Evolutionary conservation across 306 rosid genomes (phyloP), one percentile per base, ranked within the genome.

Genomic region (Parietaria judaica): DNA sequence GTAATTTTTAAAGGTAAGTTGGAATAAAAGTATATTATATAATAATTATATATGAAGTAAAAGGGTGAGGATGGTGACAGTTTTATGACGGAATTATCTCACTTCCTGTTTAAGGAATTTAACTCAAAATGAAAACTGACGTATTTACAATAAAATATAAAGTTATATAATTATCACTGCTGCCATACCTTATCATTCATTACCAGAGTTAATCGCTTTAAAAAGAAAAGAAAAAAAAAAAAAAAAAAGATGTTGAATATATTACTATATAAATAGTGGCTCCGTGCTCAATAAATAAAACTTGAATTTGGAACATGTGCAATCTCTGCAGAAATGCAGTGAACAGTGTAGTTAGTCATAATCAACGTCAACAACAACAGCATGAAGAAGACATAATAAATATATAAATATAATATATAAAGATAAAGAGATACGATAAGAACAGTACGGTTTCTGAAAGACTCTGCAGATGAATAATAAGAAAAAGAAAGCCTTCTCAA

Each of bases 271-370:
- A 53, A 7, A 14, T 56, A 10, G 14, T 4, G 14, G 45, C 60
- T 14, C 60, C 12, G 0, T 56, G n/a, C 17, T 9, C 45, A 13
- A 54, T 54, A 36, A 13, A 23, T 23, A 51, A 51, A 6, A 13
- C 11, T 56, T 36, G 36, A 36, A 36, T 56, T 56, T 13, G 35
- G 14, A 56, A 56, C 45, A 56, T 56, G 45, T 56, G 60, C 35
- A 56, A 36, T 35, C 45, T 35, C 60, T 13, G 45, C 17, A 8
- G 37, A 54, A 35, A 5, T 17, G 5, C 10, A n/a, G 13, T 2
- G 11, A 53, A 15, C 56, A 53, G 56, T 53, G 31, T 8, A 16
- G 36, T 53, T 53, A 53, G 57, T 53, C 57, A 53, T 53, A 53
- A 53, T 53, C 36, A 41, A 41, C 45, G 45, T 41, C 45, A 41